Base-by-base conservation (phyloP, 2,329 filamentous ascomycete genomes). In the Sarocladium brachiariae region DNA sequence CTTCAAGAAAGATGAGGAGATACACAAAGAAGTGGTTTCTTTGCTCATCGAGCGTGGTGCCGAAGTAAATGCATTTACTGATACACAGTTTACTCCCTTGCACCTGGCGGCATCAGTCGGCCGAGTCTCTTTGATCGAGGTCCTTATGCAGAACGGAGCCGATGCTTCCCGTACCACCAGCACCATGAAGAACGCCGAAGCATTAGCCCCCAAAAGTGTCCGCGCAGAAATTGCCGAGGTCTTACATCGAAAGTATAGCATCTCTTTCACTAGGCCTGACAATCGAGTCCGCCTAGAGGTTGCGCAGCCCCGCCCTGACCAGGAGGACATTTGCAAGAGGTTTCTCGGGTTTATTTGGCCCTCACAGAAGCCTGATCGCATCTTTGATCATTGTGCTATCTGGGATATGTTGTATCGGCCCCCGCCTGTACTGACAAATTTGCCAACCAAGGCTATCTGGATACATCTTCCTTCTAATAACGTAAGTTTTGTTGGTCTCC, bases 381-480 rank as follows among this genome's bases (percentile, higher is more conserved):
- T 5, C 16, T 47, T 31, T 23, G 25, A 33, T 13, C 8, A 16
- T 21, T 33, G 24, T 21, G n/a, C 25, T 5, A 33, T 47, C 9
- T 47, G 43, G 43, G 43, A 47, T 9, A 31, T 47, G 43, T 25
- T 47, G 5, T 47, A 47, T 19, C 24, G 43, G 19, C 25, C 43
- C 8, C 5, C 14, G 4, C 25, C 43, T 3, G 4, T 31, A n/a
- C 16, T 47, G 2, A 47, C 13, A 6, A 31, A 30, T 5, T 5
- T 10, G 19, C 9, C 31, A 3, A n/a, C 25, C 8, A 30, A 33
- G n/a, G 16, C 25, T 8, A 47, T 47, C 27, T 47, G 43, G 43
- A 47, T 47, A 18, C 43, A 47, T 16, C 43, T 47, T 11, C 43
- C 43, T 18, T 47, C 43, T 19, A 47, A 33, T 33, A 47, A 47